These are phyloP conservation scores for Zea luxurians DNA, from an alignment of 176 grass and related monocot species.

Conservation along the genomic window DNA sequence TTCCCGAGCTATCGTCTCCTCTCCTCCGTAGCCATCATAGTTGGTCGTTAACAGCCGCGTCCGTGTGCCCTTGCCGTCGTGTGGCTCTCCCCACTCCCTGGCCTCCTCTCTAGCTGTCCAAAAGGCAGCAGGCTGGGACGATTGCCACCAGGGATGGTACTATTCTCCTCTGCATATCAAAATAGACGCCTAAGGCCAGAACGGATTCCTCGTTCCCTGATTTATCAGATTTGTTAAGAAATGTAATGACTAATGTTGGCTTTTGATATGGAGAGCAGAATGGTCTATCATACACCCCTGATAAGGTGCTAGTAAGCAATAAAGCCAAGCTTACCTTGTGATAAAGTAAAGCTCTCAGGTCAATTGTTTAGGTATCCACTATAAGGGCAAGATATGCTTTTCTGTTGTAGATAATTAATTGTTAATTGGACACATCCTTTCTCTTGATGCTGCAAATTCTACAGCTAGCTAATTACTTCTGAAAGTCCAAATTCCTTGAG, in stretches of 20 bases:
- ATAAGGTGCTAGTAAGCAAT: constrained; percentile 84
- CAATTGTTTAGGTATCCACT: neutral
- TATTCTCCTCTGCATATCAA: no score
- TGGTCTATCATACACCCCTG: constrained; percentile 64
- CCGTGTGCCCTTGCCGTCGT: no score
- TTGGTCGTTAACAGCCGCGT: no score
- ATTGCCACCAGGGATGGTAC: no score
- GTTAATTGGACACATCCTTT: neutral
- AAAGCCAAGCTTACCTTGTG: constrained; percentile 82
- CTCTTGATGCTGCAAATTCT: neutral
- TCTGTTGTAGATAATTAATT: neutral
- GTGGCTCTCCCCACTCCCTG: no score
- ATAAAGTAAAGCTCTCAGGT: constrained; percentile 54
- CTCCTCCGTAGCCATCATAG: no score
- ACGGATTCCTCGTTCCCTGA: neutral
- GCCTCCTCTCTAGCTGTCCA: no score
- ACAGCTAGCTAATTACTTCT: neutral
- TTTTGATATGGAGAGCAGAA: constrained; percentile 60
- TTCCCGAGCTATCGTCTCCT: no score
- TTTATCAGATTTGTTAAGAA: neutral
- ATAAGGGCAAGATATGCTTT: neutral
- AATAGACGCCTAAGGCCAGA: no score
- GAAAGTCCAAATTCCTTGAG: neutral
- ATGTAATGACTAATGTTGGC: neutral
- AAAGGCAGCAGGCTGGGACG: no score